Base-by-base conservation (phyloP, 176 grass and related monocot genomes). In the Phoenix roebelenii region DNA sequence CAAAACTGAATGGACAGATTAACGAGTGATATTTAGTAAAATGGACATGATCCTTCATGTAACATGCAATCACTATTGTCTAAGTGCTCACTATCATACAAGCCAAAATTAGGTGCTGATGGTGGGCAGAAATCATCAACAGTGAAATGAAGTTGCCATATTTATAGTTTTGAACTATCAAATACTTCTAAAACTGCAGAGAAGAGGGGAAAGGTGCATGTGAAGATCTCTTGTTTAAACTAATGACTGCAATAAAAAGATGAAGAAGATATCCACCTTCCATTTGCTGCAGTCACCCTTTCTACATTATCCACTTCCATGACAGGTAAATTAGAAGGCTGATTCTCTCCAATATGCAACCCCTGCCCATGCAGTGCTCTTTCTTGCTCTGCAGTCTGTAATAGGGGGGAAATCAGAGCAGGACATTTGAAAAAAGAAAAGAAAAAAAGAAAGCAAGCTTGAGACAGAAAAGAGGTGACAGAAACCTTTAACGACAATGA, bases 401-500 rank as follows among this genome's bases (percentile, higher is more conserved):
- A 32, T 55, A 2, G 23, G n/a, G 44, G 4, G n/a, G 50, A 65
- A 28, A 71, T 61, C 54, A 80, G 48, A 77, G 52, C 63, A 68
- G 15, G 25, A 7, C 44, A 23, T 18, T 39, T 9, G 10, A 5
- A 39, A 39, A 12, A 12, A 39, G 28, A 0, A 39, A 39, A 39
- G 5, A 39, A 12, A 25, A 20, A 81, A 22, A 55, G 16, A 70
- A 32, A 64, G 64, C 57, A 19, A 18, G 54, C 12, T 25, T 58
- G 58, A 32, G 72, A 74, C 57, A 23, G 74, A 77, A 44, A 4
- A 68, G 9, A 65, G 35, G 7, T 24, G 20, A 52, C 15, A 68
- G 15, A 44, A 19, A 76, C 80, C 83, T 90, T 57, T 58, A 85
- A 76, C 17, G 91, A 87, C 74, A 87, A 71, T 76, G 83, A 87